Evolutionary conservation across 257 asterid genomes (phyloP).

Genomic region (Verbascum thapsus): DNA sequence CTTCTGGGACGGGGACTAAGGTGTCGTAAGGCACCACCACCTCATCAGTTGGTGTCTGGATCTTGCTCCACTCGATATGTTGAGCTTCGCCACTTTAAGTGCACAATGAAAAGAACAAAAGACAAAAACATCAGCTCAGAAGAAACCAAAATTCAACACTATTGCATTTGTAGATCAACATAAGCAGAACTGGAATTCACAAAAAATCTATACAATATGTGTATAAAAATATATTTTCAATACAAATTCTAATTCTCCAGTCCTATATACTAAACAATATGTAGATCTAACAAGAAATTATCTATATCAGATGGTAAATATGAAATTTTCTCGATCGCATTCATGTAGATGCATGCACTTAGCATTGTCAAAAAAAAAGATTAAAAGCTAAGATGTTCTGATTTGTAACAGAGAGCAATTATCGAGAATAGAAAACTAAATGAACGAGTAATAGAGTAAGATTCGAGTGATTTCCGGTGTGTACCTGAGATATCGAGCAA

Average conservation of each 20-base stretch:
- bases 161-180: conserved; percentile 7
- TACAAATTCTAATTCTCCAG: conserved; percentile 11
- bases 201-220: neutral
- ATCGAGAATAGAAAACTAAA: too few species aligned
- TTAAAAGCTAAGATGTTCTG: neutral
- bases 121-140: conserved; percentile 21
- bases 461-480: neutral
- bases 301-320: neutral
- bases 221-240: neutral
- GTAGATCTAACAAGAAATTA: neutral
- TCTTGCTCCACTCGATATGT: conserved; percentile 64
- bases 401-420: conserved; percentile 23
- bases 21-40: conserved; percentile 86
- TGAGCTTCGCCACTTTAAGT: conserved; percentile 61
- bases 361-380: conserved; percentile 10
- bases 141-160: neutral
- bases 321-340: conserved; percentile 5
- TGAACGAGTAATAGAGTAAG: neutral
- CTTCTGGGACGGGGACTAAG: conserved; percentile 78
- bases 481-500: conserved; percentile 89
- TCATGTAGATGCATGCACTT: conserved; percentile 23
- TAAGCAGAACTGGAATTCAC: neutral
- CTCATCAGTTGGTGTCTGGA: conserved; percentile 69
- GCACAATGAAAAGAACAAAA: conserved; percentile 28
- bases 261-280: conserved; percentile 7